Evolutionary conservation across 2,329 filamentous ascomycete species (phyloP).

Genomic region (Fusarium coicis): DNA sequence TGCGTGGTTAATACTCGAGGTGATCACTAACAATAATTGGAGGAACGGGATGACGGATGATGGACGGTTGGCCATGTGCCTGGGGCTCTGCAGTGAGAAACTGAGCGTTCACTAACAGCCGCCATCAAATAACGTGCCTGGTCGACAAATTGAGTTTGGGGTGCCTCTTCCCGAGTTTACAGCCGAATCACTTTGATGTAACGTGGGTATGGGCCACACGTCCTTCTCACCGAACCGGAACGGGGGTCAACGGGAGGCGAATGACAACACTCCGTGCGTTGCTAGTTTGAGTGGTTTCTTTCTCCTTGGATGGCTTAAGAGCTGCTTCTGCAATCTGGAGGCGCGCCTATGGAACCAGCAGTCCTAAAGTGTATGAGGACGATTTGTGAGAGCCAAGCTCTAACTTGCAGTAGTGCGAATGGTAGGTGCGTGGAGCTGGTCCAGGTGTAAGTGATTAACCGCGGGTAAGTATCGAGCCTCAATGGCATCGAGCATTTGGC

Average conservation of each 20-base stretch:
- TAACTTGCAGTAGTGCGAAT: conserved; percentile 15
- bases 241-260: not conserved
- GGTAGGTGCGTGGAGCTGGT: conserved; percentile 19
- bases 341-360: conserved; percentile 38
- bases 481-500: not conserved
- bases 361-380: conserved; percentile 20
- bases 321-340: conserved; percentile 23
- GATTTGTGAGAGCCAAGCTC: conserved; percentile 17
- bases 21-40: conserved; percentile 5
- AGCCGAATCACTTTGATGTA: conserved; percentile 21
- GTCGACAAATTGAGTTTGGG: conserved; percentile 20
- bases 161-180: conserved; percentile 28
- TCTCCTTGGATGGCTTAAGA: conserved; percentile 14
- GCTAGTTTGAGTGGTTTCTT: conserved; percentile 25
- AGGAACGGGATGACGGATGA: conserved; percentile 32
- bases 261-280: conserved; percentile 4
- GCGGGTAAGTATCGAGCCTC: conserved; percentile 29
- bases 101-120: conserved; percentile 13
- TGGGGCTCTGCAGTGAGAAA: conserved; percentile 15
- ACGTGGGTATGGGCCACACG: conserved; percentile 3
- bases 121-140: conserved; percentile 12
- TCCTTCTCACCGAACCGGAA: conserved; percentile 39
- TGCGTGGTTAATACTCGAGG: not conserved
- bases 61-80: conserved; percentile 23
- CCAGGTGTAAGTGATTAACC: conserved; percentile 30